Percentiles rank a stretch among this genome's conserved stretches.
Evolutionary conservation across 768 basidiomycete genomes (phyloP).

Genomic region (Boletus patriciae): DNA sequence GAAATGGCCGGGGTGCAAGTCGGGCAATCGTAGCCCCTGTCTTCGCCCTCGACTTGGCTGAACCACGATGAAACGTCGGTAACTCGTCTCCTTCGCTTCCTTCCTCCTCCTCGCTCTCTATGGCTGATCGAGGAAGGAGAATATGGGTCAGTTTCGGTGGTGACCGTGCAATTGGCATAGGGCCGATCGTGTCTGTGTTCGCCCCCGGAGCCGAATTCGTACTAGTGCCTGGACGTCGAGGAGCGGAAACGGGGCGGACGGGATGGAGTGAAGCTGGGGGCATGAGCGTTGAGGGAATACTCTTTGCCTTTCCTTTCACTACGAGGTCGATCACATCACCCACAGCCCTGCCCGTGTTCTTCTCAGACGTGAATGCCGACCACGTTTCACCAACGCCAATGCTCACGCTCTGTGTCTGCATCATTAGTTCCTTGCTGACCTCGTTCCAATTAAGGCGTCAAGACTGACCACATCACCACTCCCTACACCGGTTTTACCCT

Average conservation of each 20-base stretch:
- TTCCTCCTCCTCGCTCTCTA: slow-evolving; percentile 9
- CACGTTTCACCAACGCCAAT: background rate
- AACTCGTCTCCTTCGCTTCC: slow-evolving; percentile 13
- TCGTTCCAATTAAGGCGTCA: background rate
- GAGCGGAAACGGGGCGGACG: background rate
- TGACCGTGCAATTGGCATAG: background rate
- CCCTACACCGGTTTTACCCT: background rate
- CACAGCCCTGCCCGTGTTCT: background rate
- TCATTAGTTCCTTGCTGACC: background rate
- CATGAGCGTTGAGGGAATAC: background rate
- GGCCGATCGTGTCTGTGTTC: background rate
- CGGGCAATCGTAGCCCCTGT: background rate
- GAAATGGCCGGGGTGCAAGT: slow-evolving; percentile 26
- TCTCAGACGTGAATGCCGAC: background rate
- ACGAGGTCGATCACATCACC: slow-evolving; percentile 6
- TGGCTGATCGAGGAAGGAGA: slow-evolving; percentile 3
- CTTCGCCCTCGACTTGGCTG: background rate
- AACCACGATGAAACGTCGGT: slow-evolving; percentile 22
- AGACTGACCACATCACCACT: slow-evolving; percentile 11
- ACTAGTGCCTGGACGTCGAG: background rate
- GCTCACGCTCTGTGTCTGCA: slow-evolving; percentile 4
- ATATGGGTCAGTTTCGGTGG: slow-evolving; percentile 17
- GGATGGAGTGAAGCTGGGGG: background rate
- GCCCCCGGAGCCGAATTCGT: too few species aligned
- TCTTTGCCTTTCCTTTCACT: slow-evolving; percentile 5